Conservation (phyloP, 2,329 filamentous ascomycete species). For the Colletotrichum incanum region DNA sequence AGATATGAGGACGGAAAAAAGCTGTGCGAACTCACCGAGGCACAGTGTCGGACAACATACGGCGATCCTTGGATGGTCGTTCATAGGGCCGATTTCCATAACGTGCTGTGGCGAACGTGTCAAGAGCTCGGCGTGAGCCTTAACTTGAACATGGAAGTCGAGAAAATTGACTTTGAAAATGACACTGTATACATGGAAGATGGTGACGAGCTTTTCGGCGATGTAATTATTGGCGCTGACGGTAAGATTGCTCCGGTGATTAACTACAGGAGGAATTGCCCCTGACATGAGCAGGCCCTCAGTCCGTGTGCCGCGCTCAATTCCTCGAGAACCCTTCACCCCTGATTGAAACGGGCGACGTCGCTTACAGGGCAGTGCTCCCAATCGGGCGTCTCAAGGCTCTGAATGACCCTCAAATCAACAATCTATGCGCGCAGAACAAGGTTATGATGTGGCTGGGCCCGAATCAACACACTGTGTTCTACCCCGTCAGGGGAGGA, state of each 20-base stretch:
- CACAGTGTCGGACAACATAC: background rate
- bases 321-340: constrained; percentile 18
- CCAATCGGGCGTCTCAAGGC: constrained; percentile 10
- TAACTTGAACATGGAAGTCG: constrained; percentile 29
- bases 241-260: background rate
- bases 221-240: constrained; percentile 33
- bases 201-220: constrained; percentile 31
- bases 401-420: constrained; percentile 9
- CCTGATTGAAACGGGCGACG: constrained; percentile 16
- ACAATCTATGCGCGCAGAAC: constrained; percentile 25
- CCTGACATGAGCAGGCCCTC: constrained; percentile 17
- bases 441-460: constrained; percentile 24
- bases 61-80: constrained; percentile 32
- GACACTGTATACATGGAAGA: constrained; percentile 27
- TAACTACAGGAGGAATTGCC: accelerated
- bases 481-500: constrained; percentile 30
- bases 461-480: constrained; percentile 1
- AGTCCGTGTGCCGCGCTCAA: constrained; percentile 31
- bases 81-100: constrained; percentile 33
- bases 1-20: constrained; percentile 20
- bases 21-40: constrained; percentile 9
- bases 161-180: constrained; percentile 27
- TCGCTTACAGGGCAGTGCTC: constrained; percentile 21
- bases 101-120: constrained; percentile 27
- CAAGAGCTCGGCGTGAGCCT: constrained; percentile 16